Evolutionary conservation across 306 rosid species (phyloP), one percentile per base, ranked within the genome.

Genomic region (Phaseolus lunatus): DNA sequence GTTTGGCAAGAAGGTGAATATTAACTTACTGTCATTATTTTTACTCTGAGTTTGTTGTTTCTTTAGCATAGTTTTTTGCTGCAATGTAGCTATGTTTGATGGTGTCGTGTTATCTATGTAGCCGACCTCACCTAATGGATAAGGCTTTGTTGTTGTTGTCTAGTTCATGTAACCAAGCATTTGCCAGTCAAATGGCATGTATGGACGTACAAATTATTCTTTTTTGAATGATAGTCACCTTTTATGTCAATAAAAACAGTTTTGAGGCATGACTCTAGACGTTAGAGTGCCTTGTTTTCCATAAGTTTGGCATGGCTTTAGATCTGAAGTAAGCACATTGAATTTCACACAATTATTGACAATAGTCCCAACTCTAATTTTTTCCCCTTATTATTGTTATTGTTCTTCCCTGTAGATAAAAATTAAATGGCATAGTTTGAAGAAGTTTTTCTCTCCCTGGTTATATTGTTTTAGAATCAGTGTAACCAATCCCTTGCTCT

Each of bases 1-100:
- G 58, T 64, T 64, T 89, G 97, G 97, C 84, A 85, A 57, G 92
- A 85, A 90, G 98, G 98, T 92, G 69, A 85, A 80, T 66, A 74
- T 76, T 71, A 62, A 58, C 43, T 58, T 73, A 16, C 37, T 20
- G 20, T 56, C 26, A 53, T 33, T 52, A 26, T 43, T 62, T 67
- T 33, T 35, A 61, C 47, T 9, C 5, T 26, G n/a, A 3, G 68
- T 70, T 57, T 47, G 45, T 53, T 47, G 61, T 27, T 78, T 71
- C 52, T 77, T 61, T 73, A 63, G 61, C 67, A 24, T 73, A 12
- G 27, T 47, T 54, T 1, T 56, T 44, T 29, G 76, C 62, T 41
- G 19, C 52, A 3, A 8, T 4, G 61, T 14, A 3, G 8, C 11
- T 37, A 8, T 8, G 11, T 37, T 37, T 7, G 8, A 37, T 37